phyloP scores from a whole-genome alignment of 1,284 basidiomycete species.

The Moniliophthora roreri region DNA sequence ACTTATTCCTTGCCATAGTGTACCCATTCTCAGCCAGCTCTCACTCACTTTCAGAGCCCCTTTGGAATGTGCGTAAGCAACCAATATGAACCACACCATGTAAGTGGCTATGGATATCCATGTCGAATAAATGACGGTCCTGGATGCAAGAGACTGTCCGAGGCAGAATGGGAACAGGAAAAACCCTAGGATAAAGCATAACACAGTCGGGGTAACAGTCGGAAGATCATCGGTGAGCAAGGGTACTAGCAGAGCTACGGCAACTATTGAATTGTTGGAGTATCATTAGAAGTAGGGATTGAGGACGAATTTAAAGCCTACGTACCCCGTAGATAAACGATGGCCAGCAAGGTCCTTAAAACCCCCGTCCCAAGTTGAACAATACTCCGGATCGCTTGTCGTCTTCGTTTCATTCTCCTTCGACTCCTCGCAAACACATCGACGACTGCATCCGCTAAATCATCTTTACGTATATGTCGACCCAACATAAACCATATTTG shows the following conservation, averaged over 20 bases:
- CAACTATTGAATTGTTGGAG: conserved; percentile 36
- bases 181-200: conserved; percentile 39
- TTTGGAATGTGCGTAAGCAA: conserved; percentile 48
- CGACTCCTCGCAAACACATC: conserved; percentile 54
- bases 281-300: conserved; percentile 3
- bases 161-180: conserved; percentile 50
- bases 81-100: conserved; percentile 54
- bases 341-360: conserved; percentile 50
- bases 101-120: conserved; percentile 58
- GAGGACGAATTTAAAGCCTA: conserved; percentile 12
- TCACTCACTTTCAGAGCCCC: conserved; percentile 38
- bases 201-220: conserved; percentile 31
- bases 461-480: conserved; percentile 61
- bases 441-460: conserved; percentile 62
- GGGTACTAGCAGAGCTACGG: conserved; percentile 48
- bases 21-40: conserved; percentile 41
- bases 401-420: conserved; percentile 43
- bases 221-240: conserved; percentile 34
- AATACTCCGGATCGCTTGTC: conserved; percentile 38
- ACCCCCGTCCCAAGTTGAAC: conserved; percentile 42
- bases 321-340: conserved; percentile 66
- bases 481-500: conserved; percentile 76
- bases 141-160: conserved; percentile 51
- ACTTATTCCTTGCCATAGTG: conserved; percentile 67
- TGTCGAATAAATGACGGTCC: conserved; percentile 52